These are phyloP conservation scores for Fonsecaea pugnacius DNA, from an alignment of 2,329 filamentous ascomycete genomes.

Conservation along the genomic window DNA sequence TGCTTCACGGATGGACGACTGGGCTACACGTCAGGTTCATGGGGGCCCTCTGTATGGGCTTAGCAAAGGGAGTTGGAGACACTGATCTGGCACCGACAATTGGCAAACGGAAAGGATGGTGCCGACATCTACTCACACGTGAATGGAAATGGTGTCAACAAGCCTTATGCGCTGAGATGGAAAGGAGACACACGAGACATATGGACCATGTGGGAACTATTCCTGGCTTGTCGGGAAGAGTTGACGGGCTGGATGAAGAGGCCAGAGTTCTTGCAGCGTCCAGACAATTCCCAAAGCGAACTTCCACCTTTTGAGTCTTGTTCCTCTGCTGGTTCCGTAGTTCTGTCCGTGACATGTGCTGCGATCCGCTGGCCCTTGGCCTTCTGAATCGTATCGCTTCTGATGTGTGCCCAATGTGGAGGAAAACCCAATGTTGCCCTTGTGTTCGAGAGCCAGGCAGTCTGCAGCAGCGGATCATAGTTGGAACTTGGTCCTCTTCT, in stretches of 20 bases:
- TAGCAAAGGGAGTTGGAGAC: slow-evolving; percentile 3
- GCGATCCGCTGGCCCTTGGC: neutral
- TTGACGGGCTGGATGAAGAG: neutral
- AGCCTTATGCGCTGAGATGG: neutral
- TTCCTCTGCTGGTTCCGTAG: neutral
- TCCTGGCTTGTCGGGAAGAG: neutral
- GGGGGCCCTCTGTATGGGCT: neutral
- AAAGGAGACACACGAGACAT: neutral
- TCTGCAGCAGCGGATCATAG: slow-evolving; percentile 55
- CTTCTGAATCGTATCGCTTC: neutral
- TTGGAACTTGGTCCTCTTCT: slow-evolving; percentile 90
- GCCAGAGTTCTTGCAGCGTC: neutral
- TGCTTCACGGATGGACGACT: slow-evolving; percentile 1
- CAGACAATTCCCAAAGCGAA: neutral
- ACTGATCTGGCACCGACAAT: neutral
- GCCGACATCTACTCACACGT: neutral
- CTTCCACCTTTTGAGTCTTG: neutral
- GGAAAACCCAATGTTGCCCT: no score
- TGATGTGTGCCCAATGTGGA: neutral
- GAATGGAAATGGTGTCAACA: slow-evolving; percentile 4
- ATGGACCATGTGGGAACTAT: neutral
- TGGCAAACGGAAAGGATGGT: neutral
- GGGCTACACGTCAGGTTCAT: neutral
- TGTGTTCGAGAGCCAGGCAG: neutral
- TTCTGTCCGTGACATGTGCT: neutral